Evolutionary conservation across 139 green algal genomes (phyloP).

Genomic region (Chlorokybus atmophyticus): DNA sequence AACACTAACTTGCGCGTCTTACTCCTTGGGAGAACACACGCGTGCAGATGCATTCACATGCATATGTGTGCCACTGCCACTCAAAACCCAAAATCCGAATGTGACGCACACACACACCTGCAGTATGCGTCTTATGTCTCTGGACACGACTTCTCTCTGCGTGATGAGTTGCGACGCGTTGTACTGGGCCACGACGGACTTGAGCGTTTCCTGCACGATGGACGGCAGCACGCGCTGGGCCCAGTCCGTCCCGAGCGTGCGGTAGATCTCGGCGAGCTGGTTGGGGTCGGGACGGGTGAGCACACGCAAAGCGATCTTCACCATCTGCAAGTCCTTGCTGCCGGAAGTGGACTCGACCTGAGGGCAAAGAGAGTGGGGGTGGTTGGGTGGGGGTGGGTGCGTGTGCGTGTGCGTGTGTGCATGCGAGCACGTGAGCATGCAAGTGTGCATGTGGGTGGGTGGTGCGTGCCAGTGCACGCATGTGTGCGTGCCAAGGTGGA

Average conservation of each 20-base stretch:
- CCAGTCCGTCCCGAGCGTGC: constrained; percentile 79
- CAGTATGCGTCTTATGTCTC: constrained; percentile 85
- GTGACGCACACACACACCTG: constrained; percentile 10
- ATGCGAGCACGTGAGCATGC: no score
- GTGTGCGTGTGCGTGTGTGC: no score
- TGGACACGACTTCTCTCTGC: constrained; percentile 80
- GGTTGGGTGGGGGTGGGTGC: no score
- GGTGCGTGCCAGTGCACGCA: no score
- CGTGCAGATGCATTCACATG: background rate
- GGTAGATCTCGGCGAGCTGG: constrained; percentile 83
- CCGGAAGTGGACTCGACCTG: constrained; percentile 79
- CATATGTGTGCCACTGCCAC: background rate
- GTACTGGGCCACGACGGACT: constrained; percentile 96
- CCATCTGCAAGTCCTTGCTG: constrained; percentile 93
- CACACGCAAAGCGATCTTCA: constrained; percentile 88
- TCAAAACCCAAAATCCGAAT: no score
- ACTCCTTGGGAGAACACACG: no score
- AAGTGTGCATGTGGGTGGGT: no score
- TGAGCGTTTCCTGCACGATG: constrained; percentile 96
- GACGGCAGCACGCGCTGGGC: constrained; percentile 90
- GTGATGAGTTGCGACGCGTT: constrained; percentile 96
- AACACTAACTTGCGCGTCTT: background rate
- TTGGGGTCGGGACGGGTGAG: constrained; percentile 76
- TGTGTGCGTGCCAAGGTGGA: no score
- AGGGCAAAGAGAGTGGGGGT: no score